A percentile compares a stretch with the other conserved stretches of the same genome.
These are phyloP conservation scores for Podaxis sp. DNA, from an alignment of 768 basidiomycete genomes.

Conservation along the genomic window DNA sequence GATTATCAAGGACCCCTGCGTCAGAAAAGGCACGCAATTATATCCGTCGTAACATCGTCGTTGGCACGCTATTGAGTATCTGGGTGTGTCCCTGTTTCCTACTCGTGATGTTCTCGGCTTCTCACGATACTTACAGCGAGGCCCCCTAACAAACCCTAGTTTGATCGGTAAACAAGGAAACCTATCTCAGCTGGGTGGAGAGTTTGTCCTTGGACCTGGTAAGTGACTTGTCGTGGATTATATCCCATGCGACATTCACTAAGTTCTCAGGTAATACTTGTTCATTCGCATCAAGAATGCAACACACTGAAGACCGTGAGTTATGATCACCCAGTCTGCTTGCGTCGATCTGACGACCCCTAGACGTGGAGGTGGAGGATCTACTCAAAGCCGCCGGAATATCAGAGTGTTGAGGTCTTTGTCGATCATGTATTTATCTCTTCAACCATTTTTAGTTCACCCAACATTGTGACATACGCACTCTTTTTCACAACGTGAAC, in stretches of 20 bases:
- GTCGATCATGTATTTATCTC: not conserved
- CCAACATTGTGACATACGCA: not conserved
- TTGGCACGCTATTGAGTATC: conserved; percentile 38
- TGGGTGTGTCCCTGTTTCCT: conserved; percentile 33
- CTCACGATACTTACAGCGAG: conserved; percentile 22
- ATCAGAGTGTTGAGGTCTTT: not conserved
- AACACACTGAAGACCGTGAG: conserved; percentile 61
- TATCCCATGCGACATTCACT: not conserved
- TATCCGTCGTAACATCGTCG: conserved; percentile 25
- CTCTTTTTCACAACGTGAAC: not conserved
- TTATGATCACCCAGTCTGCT: conserved; percentile 23
- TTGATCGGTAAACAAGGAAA: conserved; percentile 64
- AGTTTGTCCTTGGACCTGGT: conserved; percentile 64
- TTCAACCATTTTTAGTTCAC: not conserved
- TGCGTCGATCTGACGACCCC: not conserved
- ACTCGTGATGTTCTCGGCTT: not conserved
- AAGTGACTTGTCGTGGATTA: conserved; percentile 2
- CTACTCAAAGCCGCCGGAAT: conserved; percentile 46
- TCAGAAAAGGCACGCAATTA: conserved; percentile 47
- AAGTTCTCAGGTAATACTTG: conserved; percentile 38
- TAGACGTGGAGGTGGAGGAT: conserved; percentile 49
- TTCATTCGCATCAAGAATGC: conserved; percentile 55
- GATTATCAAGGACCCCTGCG: conserved; percentile 40
- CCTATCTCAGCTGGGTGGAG: conserved; percentile 59
- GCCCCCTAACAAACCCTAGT: conserved; percentile 39